Conservation (phyloP, 2,329 filamentous ascomycete genomes). For the Sarocladiaceae sp. region DNA sequence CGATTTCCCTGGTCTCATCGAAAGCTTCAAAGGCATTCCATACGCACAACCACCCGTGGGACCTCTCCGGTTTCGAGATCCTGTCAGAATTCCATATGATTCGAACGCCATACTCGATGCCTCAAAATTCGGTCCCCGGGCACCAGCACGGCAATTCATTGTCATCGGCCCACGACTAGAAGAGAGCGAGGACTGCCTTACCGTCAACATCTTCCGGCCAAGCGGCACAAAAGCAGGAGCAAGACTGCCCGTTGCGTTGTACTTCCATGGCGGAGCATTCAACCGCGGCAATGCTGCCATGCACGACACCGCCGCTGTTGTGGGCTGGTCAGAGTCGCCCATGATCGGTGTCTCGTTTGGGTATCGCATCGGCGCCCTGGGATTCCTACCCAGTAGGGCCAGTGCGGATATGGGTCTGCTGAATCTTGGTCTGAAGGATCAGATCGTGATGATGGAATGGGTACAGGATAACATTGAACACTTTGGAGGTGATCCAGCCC, state of each 20-base stretch:
- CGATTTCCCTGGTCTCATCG: neutral
- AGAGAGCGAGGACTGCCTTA: constrained; percentile 47
- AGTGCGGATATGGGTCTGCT: constrained; percentile 6
- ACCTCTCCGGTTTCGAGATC: constrained; percentile 11
- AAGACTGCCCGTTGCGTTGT: constrained; percentile 41
- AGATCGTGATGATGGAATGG: constrained; percentile 39
- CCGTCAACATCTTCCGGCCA: constrained; percentile 45
- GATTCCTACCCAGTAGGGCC: constrained; percentile 19
- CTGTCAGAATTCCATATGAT: neutral
- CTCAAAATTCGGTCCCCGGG: constrained; percentile 10
- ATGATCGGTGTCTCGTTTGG: constrained; percentile 31
- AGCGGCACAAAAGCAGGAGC: constrained; percentile 12
- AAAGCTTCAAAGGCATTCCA: constrained; percentile 14
- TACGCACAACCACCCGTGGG: constrained; percentile 15
- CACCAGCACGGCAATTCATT: neutral
- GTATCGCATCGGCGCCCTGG: constrained; percentile 31
- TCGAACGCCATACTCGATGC: constrained; percentile 1
- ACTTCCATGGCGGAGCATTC: constrained; percentile 45
- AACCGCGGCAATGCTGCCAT: constrained; percentile 23
- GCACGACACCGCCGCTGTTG: constrained; percentile 19
- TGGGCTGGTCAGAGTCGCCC: constrained; percentile 8
- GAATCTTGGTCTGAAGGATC: constrained; percentile 40
- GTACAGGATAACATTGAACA: constrained; percentile 35
- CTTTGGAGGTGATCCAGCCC: constrained; percentile 42
- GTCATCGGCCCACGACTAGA: constrained; percentile 18